These are phyloP conservation scores for Fusarium bulbicola DNA, from an alignment of 2,329 filamentous ascomycete genomes.

Conservation along the genomic window DNA sequence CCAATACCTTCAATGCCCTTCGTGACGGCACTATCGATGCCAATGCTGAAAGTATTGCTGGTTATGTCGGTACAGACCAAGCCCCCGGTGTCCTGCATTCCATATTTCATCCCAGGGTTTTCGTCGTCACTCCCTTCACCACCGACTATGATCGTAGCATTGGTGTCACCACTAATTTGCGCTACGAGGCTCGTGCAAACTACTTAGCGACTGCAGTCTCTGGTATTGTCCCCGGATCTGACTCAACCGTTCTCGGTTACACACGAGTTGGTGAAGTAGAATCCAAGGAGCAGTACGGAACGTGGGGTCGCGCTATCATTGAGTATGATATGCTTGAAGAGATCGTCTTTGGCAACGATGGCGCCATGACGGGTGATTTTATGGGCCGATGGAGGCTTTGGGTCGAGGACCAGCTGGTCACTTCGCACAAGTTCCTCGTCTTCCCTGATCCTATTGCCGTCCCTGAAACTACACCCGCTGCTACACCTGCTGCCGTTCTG, in stretches of 20 bases:
- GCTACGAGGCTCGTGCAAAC: constrained; percentile 12
- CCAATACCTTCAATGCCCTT: constrained; percentile 9
- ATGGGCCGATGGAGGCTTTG: constrained; percentile 32
- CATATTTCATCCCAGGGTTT: constrained; percentile 20
- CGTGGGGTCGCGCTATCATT: constrained; percentile 13
- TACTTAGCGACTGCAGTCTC: not conserved
- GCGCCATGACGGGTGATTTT: not conserved
- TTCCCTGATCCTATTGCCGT: not conserved
- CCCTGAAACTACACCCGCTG: not conserved
- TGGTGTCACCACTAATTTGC: not conserved
- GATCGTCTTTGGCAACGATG: not conserved
- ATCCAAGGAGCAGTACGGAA: not conserved
- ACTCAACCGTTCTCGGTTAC: constrained; percentile 18
- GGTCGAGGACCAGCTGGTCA: constrained; percentile 30
- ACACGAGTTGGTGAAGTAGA: not conserved
- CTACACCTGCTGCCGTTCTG: not conserved
- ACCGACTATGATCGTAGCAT: not conserved
- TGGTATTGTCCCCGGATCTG: constrained; percentile 22
- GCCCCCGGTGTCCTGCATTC: constrained; percentile 12
- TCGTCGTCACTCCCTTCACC: constrained; percentile 28
- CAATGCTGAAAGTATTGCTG: constrained; percentile 1
- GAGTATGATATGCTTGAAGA: constrained; percentile 13
- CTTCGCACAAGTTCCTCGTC: constrained; percentile 17
- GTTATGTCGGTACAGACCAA: constrained; percentile 7
- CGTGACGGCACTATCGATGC: constrained; percentile 8